These are phyloP conservation scores for Auricularia auricula-judae DNA, from an alignment of 768 basidiomycete species.

Conservation along the genomic window DNA sequence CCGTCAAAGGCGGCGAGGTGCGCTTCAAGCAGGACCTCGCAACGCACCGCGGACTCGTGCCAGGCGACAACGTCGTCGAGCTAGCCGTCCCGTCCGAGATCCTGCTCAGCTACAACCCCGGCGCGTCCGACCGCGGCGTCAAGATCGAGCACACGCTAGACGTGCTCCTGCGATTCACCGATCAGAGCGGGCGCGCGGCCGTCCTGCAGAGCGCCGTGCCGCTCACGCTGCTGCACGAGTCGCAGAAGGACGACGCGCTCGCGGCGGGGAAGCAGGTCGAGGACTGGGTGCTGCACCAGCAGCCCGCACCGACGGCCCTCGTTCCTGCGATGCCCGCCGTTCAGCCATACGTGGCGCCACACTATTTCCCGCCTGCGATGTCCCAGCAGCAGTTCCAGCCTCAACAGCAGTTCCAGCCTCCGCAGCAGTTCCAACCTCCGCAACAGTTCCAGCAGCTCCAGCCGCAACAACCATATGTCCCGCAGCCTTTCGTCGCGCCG, in stretches of 20 bases:
- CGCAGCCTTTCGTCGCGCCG: too few species aligned
- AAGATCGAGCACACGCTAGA: neutral
- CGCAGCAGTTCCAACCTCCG: too few species aligned
- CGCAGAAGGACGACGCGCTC: neutral
- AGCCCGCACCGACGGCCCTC: neutral
- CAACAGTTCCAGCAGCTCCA: too few species aligned
- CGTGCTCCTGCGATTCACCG: neutral
- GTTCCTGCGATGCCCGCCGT: neutral
- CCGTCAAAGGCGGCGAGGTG: neutral
- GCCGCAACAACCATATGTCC: too few species aligned
- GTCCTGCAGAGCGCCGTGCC: neutral
- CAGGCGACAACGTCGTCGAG: neutral
- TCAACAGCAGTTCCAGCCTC: too few species aligned
- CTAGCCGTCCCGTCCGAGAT: neutral
- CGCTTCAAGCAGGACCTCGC: neutral
- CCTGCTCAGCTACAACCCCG: neutral
- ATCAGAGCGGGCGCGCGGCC: neutral
- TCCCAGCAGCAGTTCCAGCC: too few species aligned
- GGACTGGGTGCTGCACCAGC: neutral
- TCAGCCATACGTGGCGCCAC: neutral
- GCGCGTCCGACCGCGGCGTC: neutral
- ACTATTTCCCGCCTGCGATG: neutral
- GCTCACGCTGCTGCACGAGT: neutral
- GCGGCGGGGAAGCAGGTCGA: neutral
- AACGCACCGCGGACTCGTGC: neutral